A percentile compares a stretch with the other conserved stretches of the same genome.
Conservation (phyloP, 257 asterid genomes). For the Gardenia jasminoides region DNA sequence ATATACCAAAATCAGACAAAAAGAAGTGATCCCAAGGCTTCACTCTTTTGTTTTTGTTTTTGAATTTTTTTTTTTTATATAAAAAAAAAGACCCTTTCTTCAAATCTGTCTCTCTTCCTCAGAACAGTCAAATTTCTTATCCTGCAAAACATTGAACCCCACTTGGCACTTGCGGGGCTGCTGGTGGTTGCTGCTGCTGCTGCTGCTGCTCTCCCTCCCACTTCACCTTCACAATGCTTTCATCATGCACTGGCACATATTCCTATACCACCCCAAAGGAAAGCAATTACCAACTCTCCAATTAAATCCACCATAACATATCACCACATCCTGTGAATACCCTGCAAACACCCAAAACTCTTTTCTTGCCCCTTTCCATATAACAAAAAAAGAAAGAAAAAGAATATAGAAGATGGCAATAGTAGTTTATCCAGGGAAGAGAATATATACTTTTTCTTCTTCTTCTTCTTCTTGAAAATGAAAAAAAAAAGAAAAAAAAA, state of each 20-base stretch:
- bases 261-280: conserved; percentile 27
- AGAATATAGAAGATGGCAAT: too few relatives aligned
- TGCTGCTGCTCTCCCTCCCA: conserved; percentile 42
- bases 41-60: not conserved
- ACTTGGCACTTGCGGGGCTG: conserved; percentile 16
- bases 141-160: conserved; percentile 35
- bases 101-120: conserved; percentile 11
- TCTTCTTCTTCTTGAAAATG: too few relatives aligned
- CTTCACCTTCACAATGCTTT: conserved; percentile 38
- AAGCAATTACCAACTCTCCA: not conserved
- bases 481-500: too few relatives aligned
- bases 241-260: conserved; percentile 53
- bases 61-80: not conserved
- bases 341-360: too few relatives aligned
- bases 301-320: not conserved
- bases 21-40: conserved; percentile 8
- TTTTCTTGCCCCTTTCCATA: too few relatives aligned
- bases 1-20: conserved; percentile 26
- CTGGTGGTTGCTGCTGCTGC: conserved; percentile 10
- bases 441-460: too few relatives aligned
- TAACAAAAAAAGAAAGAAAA: too few relatives aligned
- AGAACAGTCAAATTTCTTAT: conserved; percentile 29
- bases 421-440: too few relatives aligned
- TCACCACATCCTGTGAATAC: too few relatives aligned
- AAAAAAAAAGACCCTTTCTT: too few relatives aligned